These are phyloP conservation scores for Quercus agrifolia DNA, from an alignment of 306 rosid species.

Conservation along the genomic window DNA sequence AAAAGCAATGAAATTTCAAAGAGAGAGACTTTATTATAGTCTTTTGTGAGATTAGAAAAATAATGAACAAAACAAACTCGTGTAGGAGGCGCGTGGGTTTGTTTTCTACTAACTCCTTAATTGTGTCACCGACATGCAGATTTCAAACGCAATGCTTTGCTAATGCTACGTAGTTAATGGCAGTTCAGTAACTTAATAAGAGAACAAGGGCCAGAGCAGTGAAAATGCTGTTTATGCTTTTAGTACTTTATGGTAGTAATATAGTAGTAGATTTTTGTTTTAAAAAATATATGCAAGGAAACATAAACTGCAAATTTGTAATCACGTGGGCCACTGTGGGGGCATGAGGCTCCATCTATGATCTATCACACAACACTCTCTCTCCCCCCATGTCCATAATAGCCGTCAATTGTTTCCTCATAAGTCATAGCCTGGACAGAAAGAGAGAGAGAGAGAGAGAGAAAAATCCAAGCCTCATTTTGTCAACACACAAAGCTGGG, in stretches of 20 bases:
- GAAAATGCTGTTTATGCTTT: not conserved
- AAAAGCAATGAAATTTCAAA: not conserved
- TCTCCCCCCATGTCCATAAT: conserved; percentile 22
- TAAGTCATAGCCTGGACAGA: conserved; percentile 20
- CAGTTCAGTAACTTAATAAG: not conserved
- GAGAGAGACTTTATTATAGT: not conserved
- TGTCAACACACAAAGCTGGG: not conserved
- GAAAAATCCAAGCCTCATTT: not conserved
- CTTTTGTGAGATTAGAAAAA: not conserved
- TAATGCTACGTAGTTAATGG: not conserved
- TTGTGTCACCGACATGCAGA: conserved; percentile 39
- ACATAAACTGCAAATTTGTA: conserved; percentile 13
- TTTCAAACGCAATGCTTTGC: conserved; percentile 12
- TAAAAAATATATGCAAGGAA: not conserved
- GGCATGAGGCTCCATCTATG: conserved; percentile 29
- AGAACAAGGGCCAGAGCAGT: not conserved
- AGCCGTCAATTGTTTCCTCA: conserved; percentile 57
- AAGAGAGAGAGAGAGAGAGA: conserved; percentile 5
- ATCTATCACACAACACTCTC: not conserved
- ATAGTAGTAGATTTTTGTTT: too few relatives aligned
- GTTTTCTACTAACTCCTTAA: not conserved
- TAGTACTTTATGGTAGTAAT: not conserved
- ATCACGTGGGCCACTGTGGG: conserved; percentile 70
- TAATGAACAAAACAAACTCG: not conserved
- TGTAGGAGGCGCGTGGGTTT: not conserved